Evolutionary conservation across 1,284 basidiomycete species (phyloP).

Genomic region (Cryptococcus neoformans): DNA sequence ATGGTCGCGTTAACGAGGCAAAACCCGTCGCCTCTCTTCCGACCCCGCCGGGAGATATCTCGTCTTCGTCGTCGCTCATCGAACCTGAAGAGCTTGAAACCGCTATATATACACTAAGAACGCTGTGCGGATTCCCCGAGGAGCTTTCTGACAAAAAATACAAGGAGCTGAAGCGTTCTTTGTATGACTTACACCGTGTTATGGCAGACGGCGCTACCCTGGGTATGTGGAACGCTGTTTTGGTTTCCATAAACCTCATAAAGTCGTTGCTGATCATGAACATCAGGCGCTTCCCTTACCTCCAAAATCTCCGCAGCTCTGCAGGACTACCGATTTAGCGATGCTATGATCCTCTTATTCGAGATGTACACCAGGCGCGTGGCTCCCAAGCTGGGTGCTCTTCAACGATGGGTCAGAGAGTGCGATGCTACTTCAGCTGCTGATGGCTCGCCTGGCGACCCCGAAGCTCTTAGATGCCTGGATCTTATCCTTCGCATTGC

Average conservation of each 20-base stretch:
- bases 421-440: constrained; percentile 55
- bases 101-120: constrained; percentile 37
- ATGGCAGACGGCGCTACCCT: constrained; percentile 40
- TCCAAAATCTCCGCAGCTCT: constrained; percentile 55
- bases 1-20: background rate
- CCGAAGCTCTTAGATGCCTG: constrained; percentile 52
- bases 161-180: constrained; percentile 45
- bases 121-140: constrained; percentile 38
- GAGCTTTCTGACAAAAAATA: constrained; percentile 35
- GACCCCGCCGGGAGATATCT: constrained; percentile 3
- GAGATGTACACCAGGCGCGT: constrained; percentile 56
- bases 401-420: constrained; percentile 60
- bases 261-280: background rate
- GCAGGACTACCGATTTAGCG: constrained; percentile 49
- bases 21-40: constrained; percentile 2
- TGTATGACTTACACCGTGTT: constrained; percentile 42
- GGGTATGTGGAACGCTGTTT: background rate
- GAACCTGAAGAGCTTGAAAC: constrained; percentile 40
- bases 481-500: constrained; percentile 56
- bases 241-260: background rate
- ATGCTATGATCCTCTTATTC: constrained; percentile 56
- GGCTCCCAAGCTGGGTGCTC: constrained; percentile 57
- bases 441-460: constrained; percentile 36
- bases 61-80: constrained; percentile 17
- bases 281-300: constrained; percentile 48